phyloP scores from a whole-genome alignment of 1,139 yeast genomes.

The Yamadazyma diddensiae region DNA sequence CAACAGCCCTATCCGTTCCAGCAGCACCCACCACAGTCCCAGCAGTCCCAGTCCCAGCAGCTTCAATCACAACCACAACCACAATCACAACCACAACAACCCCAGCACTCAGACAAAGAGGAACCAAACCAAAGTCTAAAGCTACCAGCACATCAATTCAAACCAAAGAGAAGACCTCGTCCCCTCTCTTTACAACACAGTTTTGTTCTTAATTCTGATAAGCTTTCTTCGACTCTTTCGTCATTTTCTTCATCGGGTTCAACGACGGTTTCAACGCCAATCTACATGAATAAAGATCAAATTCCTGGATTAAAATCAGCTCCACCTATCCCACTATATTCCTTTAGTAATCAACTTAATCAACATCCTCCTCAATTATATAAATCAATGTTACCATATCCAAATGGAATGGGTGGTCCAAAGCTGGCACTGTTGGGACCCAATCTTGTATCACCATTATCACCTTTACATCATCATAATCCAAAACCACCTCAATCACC shows the following conservation, averaged over 20 bases:
- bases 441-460: conserved; percentile 37
- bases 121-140: conserved; percentile 9
- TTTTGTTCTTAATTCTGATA: conserved; percentile 24
- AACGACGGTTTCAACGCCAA: conserved; percentile 10
- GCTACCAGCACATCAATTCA: conserved; percentile 29
- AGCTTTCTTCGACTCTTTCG: conserved; percentile 14
- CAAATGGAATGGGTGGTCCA: conserved; percentile 5
- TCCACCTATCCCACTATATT: conserved; percentile 16
- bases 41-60: conserved; percentile 2
- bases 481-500: conserved; percentile 1
- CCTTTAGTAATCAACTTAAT: conserved; percentile 13
- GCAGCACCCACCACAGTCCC: conserved; percentile 5
- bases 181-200: conserved; percentile 42
- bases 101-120: not conserved
- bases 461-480: conserved; percentile 39
- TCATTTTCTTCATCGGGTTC: conserved; percentile 17
- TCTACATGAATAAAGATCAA: conserved; percentile 3
- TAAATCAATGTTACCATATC: conserved; percentile 6
- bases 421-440: conserved; percentile 21
- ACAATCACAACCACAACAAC: conserved; percentile 11
- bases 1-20: conserved; percentile 1
- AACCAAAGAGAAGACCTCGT: conserved; percentile 42
- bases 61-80: conserved; percentile 10
- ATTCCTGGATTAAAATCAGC: conserved; percentile 14
- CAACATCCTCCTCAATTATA: conserved; percentile 11